phyloP scores from a whole-genome alignment of 2,329 filamentous ascomycete species.

The Pezicula carpinea region DNA sequence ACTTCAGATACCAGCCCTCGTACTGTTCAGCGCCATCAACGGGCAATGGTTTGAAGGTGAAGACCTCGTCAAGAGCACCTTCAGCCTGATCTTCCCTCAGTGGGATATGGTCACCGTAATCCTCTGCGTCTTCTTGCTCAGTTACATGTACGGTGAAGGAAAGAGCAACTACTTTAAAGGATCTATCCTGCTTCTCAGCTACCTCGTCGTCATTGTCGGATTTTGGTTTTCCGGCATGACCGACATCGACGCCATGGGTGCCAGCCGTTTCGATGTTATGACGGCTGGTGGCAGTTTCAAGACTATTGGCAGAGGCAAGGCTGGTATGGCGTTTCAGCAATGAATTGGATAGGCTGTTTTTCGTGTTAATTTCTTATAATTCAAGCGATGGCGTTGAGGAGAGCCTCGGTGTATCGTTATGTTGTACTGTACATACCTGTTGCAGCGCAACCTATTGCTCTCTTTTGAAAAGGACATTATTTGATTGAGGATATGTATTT shows the following conservation, averaged over 20 bases:
- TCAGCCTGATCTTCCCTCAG: constrained; percentile 90
- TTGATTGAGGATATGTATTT: constrained; percentile 1
- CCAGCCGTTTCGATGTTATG: constrained; percentile 29
- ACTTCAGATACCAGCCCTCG: constrained; percentile 87
- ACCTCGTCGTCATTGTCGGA: constrained; percentile 84
- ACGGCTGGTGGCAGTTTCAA: constrained; percentile 26
- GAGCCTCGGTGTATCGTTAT: constrained; percentile 7
- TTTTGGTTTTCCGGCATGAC: constrained; percentile 75
- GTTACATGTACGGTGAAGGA: constrained; percentile 96
- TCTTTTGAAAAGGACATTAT: constrained; percentile 1
- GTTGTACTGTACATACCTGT: constrained; percentile 13
- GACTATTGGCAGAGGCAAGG: constrained; percentile 26
- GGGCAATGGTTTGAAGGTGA: constrained; percentile 49
- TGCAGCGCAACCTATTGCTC: constrained; percentile 6
- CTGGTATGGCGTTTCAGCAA: constrained; percentile 27
- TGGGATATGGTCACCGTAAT: constrained; percentile 99
- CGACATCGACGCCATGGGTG: constrained; percentile 26
- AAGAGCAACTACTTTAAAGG: constrained; percentile 99
- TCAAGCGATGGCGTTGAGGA: constrained; percentile 25
- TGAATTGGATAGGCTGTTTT: constrained; percentile 5
- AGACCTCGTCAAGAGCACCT: constrained; percentile 59
- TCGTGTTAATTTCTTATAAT: constrained; percentile 11
- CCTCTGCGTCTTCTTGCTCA: constrained; percentile 89
- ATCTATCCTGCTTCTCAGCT: constrained; percentile 87
- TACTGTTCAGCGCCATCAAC: constrained; percentile 82